Evolutionary conservation across 345 rosid genomes (phyloP), one percentile per base, ranked within the genome.

Genomic region (Aquilaria malaccensis): DNA sequence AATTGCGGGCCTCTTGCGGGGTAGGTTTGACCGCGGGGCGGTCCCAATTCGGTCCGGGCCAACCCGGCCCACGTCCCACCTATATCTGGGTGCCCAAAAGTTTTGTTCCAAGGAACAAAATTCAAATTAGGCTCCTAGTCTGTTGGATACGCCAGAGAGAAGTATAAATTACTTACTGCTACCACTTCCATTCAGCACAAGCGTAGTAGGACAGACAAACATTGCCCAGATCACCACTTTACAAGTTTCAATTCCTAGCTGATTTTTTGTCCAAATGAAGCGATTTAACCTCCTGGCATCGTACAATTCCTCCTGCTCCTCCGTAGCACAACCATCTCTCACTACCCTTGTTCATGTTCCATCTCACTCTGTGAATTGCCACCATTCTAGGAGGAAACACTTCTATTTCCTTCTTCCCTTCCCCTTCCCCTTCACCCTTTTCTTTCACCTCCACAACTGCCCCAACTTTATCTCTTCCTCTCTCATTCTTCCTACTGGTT

Each of bases 261-360:
- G 74, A 45, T 50, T 66, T 66, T 50, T 12, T 69, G 67, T 60
- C 64, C 2, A 52, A 12, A 62, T 60, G 69, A 37, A 55, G 67
- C 30, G 70, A 31, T 50, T 47, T 49, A 52, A 89, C 77, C 75
- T 86, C 82, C 69, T 83, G 95, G 71, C 96, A 94, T 60, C 92
- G 76, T 43, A 90, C 77, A 46, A 94, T 77, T 49, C 97, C 95
- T 0, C 95, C 95, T 0, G 92, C 96, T 80, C 97, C 97, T 10
- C 99, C 99, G 0, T 70, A 83, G 65, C 89, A 83, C 55, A 88
- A 43, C 96, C 96, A 95, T 70, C 91, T 85, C 80, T 86, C 95
- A 41, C 95, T 79, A 30, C 93, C 97, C 61, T 76, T 74, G 78
- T 95, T 95, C 87, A 83, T 72, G 37, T 86, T 95, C 99, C 97